Conservation (phyloP, 2,329 filamentous ascomycete species). For the Chalara sp. region DNA sequence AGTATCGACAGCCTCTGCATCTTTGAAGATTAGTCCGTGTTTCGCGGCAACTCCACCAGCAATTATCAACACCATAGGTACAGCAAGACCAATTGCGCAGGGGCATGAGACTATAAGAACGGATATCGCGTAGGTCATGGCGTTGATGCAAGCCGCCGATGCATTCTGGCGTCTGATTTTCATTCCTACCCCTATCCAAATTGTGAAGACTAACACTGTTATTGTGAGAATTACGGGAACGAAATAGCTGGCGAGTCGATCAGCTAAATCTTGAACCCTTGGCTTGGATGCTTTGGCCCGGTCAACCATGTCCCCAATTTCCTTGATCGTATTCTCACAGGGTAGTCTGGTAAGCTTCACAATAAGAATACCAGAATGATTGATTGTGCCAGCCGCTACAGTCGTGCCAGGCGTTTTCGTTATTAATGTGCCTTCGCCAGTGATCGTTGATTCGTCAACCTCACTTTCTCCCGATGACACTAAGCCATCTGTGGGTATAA, state of each 20-base stretch:
- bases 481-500: constrained; percentile 62
- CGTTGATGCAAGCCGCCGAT: constrained; percentile 45
- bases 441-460: constrained; percentile 72
- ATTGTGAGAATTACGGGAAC: constrained; percentile 57
- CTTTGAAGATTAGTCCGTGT: constrained; percentile 64
- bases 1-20: constrained; percentile 55
- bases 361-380: constrained; percentile 54
- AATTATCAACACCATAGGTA: constrained; percentile 73
- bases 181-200: constrained; percentile 59
- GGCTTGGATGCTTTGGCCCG: constrained; percentile 63
- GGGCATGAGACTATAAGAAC: constrained; percentile 68
- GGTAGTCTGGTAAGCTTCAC: constrained; percentile 55
- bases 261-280: constrained; percentile 60
- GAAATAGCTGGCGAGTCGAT: constrained; percentile 61
- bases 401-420: constrained; percentile 45
- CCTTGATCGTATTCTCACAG: constrained; percentile 63
- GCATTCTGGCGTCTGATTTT: constrained; percentile 32
- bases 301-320: constrained; percentile 65
- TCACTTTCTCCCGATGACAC: constrained; percentile 57
- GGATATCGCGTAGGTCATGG: constrained; percentile 66
- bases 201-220: constrained; percentile 51
- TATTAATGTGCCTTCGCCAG: constrained; percentile 60
- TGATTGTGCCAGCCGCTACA: constrained; percentile 64
- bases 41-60: constrained; percentile 59
- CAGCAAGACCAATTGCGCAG: constrained; percentile 63